These are phyloP conservation scores for Ceratobasidium sp. DNA, from an alignment of 1,284 basidiomycete species.

Conservation along the genomic window DNA sequence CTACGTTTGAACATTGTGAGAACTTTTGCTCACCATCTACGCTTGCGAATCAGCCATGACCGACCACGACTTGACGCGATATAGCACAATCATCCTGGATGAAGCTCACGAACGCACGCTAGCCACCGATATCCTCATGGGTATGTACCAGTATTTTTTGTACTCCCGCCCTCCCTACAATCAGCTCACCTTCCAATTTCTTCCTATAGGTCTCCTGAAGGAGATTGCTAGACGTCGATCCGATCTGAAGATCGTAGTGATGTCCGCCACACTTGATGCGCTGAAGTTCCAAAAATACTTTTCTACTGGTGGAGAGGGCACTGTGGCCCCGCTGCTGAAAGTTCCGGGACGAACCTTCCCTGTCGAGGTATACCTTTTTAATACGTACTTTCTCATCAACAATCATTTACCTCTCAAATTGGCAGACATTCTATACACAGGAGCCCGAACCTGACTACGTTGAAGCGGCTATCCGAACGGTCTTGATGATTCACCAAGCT, in stretches of 20 bases:
- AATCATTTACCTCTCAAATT: not conserved
- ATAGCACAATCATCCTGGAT: constrained; percentile 98
- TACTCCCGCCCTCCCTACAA: not conserved
- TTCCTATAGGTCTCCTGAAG: constrained; percentile 88
- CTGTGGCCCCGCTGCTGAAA: constrained; percentile 86
- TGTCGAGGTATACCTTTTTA: constrained; percentile 72
- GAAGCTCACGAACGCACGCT: constrained; percentile 99
- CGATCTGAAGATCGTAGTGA: constrained; percentile 97
- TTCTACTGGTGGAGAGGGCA: constrained; percentile 57
- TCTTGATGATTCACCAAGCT: constrained; percentile 96
- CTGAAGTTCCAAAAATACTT: constrained; percentile 98
- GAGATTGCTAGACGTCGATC: constrained; percentile 79
- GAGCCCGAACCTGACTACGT: constrained; percentile 97
- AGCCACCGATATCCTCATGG: constrained; percentile 99
- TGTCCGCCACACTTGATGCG: constrained; percentile 98
- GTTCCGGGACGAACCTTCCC: constrained; percentile 97
- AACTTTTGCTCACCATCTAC: not conserved
- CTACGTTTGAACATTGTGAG: not conserved
- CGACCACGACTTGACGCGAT: constrained; percentile 87
- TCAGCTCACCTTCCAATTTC: not conserved
- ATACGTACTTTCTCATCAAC: too few species aligned
- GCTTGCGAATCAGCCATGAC: constrained; percentile 94
- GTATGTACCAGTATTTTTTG: constrained; percentile 64
- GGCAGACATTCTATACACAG: constrained; percentile 86
- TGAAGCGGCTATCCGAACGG: constrained; percentile 95